phyloP scores from a whole-genome alignment of 2,329 filamentous ascomycete genomes.

The Hymenoscyphus fructigenus region DNA sequence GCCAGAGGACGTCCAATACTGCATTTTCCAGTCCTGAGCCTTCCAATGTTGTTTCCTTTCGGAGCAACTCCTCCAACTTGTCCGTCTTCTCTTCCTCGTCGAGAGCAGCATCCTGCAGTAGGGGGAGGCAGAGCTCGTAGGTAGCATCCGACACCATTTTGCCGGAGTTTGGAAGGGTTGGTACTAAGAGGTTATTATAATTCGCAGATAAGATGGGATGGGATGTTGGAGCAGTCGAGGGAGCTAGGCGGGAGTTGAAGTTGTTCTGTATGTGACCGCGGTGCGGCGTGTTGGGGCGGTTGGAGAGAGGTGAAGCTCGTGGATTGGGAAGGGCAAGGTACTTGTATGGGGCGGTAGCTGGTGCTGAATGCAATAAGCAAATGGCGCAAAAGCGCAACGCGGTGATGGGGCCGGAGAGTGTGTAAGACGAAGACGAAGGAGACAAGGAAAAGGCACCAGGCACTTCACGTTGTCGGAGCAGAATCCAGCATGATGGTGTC shows the following conservation, averaged over 20 bases:
- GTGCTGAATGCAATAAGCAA: constrained; percentile 28
- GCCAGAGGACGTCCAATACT: constrained; percentile 87
- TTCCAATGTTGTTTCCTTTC: constrained; percentile 71
- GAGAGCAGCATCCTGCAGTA: constrained; percentile 77
- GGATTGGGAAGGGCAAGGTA: constrained; percentile 15
- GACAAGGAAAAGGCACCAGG: constrained; percentile 25
- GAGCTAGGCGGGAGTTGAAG: not conserved
- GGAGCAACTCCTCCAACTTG: constrained; percentile 81
- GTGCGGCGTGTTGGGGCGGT: not conserved
- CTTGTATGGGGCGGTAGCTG: constrained; percentile 28
- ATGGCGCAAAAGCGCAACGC: constrained; percentile 13
- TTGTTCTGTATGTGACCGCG: not conserved
- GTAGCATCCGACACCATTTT: constrained; percentile 88
- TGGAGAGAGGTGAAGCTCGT: not conserved
- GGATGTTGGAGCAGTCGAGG: not conserved
- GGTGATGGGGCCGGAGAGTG: not conserved
- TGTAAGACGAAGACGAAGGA: constrained; percentile 23
- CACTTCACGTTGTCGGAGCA: constrained; percentile 32
- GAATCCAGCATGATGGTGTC: not conserved
- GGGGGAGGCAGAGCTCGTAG: constrained; percentile 86
- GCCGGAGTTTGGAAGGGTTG: not conserved
- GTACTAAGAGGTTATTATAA: constrained; percentile 5
- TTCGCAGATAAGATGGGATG: not conserved
- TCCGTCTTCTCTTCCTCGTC: constrained; percentile 97
- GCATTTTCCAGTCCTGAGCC: constrained; percentile 84